Base-by-base conservation (phyloP, 2,329 filamentous ascomycete species). In the Trichoderma harzianum region DNA sequence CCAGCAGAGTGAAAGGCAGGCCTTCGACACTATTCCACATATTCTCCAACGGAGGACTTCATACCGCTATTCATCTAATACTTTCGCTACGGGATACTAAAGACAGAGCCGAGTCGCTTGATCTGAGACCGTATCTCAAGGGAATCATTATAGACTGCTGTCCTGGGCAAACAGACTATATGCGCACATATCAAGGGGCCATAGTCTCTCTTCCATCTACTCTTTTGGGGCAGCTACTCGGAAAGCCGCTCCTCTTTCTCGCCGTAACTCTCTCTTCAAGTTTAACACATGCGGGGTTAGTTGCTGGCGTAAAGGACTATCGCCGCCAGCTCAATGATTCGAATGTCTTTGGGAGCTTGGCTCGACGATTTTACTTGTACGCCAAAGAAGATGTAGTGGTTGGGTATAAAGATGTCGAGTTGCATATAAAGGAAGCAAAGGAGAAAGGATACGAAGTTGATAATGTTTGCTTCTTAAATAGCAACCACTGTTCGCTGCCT, bases 41-140 rank as follows among this genome's bases (percentile, higher is more conserved):
- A 6, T 64, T 70, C 51, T 65, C 69, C 24, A 70, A 70, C 18
- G 69, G 69, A 43, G 69, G 69, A n/a, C 61, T 70, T 12, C 63
- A 63, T 36, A 70, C 43, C 2, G 69, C 60, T 16, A 60, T 70
- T 11, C 58, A 64, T 6, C 28, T 70, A 1, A 34, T 21, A 2
- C 47, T 64, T 8, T 64, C 69, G 6, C n/a, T 70, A 14, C 47
- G 51, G 18, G 18, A 34, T 21, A 16, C 39, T 3, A 4, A 65
- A 11, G n/a, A 65, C 0, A 34, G 16, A 39, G 24, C 6, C n/a
- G n/a, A 21, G 5, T 6, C 68, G 2, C 68, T 70, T 1, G 47
- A 70, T 24, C 10, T 70, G 6, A 47, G 47, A 21, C 51, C 11
- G 26, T 32, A 65, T 47, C 43, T 58, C 43, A 16, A n/a, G 1